Conservation (phyloP, 2,329 filamentous ascomycete species). For the Chaetomium olivaceum region DNA sequence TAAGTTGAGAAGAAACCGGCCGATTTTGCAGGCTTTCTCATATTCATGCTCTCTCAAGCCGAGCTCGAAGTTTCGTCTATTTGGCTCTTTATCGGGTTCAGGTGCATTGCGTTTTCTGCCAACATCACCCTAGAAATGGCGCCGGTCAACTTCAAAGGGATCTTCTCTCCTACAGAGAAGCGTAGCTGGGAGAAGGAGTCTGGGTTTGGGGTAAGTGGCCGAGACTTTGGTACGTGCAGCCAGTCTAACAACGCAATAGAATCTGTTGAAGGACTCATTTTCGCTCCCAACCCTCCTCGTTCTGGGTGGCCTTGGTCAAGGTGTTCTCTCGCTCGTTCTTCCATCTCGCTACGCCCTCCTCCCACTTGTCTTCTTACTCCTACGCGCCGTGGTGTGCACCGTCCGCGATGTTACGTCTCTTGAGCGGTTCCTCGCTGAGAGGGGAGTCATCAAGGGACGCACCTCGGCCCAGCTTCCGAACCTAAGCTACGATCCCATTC, state of each 20-base stretch:
- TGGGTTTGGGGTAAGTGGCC: background rate
- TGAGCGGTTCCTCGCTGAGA: conserved; percentile 30
- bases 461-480: conserved; percentile 39
- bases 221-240: background rate
- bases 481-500: conserved; percentile 10
- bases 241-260: background rate
- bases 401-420: conserved; percentile 30
- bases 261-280: conserved; percentile 40
- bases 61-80: background rate
- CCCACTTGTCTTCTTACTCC: conserved; percentile 36
- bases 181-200: background rate
- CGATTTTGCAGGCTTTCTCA: background rate
- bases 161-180: conserved; percentile 4
- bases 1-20: background rate
- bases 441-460: conserved; percentile 38
- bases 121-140: background rate
- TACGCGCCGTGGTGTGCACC: conserved; percentile 39
- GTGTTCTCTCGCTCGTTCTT: conserved; percentile 38
- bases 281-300: conserved; percentile 38
- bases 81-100: background rate
- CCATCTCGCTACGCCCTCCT: conserved; percentile 41
- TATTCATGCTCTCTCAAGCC: background rate
- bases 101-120: background rate
- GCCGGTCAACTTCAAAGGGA: background rate
- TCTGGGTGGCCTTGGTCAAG: conserved; percentile 41